Base-by-base conservation (phyloP, 2,329 filamentous ascomycete species). In the Aspergillus tamarii region DNA sequence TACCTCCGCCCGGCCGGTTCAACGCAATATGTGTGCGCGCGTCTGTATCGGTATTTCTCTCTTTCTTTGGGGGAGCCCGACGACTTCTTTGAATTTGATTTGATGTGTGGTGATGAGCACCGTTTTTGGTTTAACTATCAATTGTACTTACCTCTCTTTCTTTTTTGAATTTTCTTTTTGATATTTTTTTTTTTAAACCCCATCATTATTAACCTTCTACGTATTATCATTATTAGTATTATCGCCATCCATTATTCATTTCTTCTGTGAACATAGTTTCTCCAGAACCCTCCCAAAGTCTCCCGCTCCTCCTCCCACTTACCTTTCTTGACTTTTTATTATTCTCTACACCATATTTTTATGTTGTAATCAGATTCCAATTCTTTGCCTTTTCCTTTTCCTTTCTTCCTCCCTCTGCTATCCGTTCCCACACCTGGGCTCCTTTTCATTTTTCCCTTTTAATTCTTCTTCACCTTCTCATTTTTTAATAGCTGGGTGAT, bases 301-400 rank as follows among this genome's bases (percentile, higher is more conserved):
- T 60, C 41, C 57, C 26, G 34, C 58, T 60, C 26, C 34, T 36
- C 34, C 34, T 50, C 39, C 45, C 41, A 30, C 60, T 57, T 36
- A 57, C 53, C 45, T 39, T 41, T 58, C 56, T 60, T 41, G 26
- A 39, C 59, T 57, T 52, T 54, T 45, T 57, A 55, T 45, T 57
- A 55, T 45, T 39, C 56, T 59, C 54, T 57, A 58, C 45, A 52
- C 59, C 56, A 65, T 62, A 26, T 61, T 65, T 65, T 65, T 65
- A 58, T 59, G 57, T 34, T 59, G 57, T 59, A 59, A 59, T 50
- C 57, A 50, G 34, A 54, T 34, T 80, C 77, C 79, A 79, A 45
- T 32, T 55, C 56, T 19, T 52, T 23, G 19, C 30, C 14, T 53
- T 53, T 69, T 60, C 56, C 56, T 61, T 61, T 63, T 43, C n/a